Evolutionary conservation across 1,284 basidiomycete genomes (phyloP).

Genomic region (Paramarasmius palmivorus): DNA sequence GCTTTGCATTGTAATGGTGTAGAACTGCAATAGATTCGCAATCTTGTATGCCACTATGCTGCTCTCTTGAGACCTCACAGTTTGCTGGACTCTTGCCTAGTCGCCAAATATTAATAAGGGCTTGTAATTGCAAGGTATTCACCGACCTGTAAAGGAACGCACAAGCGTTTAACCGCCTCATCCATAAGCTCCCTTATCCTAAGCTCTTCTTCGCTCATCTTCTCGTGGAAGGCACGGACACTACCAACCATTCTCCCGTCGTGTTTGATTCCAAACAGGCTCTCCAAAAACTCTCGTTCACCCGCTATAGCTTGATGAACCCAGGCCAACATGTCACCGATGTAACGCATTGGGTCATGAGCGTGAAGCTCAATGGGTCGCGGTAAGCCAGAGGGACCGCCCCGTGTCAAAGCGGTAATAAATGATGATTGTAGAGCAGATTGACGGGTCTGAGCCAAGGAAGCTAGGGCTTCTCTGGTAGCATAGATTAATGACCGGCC

Average conservation of each 20-base stretch:
- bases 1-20: conserved; percentile 87
- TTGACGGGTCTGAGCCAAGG: conserved; percentile 83
- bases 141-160: conserved; percentile 80
- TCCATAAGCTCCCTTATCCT: conserved; percentile 87
- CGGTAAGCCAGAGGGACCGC: conserved; percentile 85
- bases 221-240: conserved; percentile 52
- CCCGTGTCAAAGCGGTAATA: conserved; percentile 85
- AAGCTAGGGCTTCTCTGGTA: conserved; percentile 72
- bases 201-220: conserved; percentile 66
- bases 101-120: conserved; percentile 4
- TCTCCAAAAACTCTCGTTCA: conserved; percentile 91
- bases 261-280: conserved; percentile 71
- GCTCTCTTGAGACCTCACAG: conserved; percentile 90
- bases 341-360: conserved; percentile 94
- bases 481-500: conserved; percentile 5
- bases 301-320: conserved; percentile 94
- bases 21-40: conserved; percentile 93
- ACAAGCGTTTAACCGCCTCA: conserved; percentile 80
- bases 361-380: conserved; percentile 97
- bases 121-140: not conserved
- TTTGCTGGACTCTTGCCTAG: conserved; percentile 88
- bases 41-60: conserved; percentile 91
- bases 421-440: conserved; percentile 80
- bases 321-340: conserved; percentile 99
- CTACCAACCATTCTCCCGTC: conserved; percentile 80